Evolutionary conservation across 1,139 yeast genomes (phyloP).

Genomic region (Yarrowia galli): DNA sequence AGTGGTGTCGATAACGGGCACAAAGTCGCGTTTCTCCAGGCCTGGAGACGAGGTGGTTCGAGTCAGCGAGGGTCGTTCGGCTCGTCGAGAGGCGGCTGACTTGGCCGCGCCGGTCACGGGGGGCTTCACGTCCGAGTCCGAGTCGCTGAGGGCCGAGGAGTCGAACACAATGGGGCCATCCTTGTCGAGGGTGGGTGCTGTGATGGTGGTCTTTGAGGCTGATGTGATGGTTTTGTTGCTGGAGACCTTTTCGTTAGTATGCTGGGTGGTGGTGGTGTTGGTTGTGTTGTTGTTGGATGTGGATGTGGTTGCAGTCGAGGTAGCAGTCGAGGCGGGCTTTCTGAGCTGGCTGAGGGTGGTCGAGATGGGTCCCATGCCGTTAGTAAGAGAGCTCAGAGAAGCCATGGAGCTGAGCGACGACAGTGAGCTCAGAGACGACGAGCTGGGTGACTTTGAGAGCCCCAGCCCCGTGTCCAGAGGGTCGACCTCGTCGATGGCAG

Average conservation of each 20-base stretch:
- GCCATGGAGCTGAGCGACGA: conserved; percentile 16
- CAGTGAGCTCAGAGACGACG: conserved; percentile 24
- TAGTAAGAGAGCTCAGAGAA: conserved; percentile 18
- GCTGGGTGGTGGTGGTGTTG: conserved; percentile 23
- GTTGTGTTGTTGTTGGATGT: not conserved
- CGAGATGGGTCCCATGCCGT: conserved; percentile 9
- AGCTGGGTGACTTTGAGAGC: conserved; percentile 18
- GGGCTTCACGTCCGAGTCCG: conserved; percentile 4
- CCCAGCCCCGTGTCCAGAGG: conserved; percentile 11
- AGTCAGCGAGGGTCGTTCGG: conserved; percentile 37
- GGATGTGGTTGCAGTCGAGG: not conserved
- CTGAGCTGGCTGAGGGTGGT: conserved; percentile 20
- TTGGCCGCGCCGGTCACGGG: conserved; percentile 2
- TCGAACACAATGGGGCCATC: conserved; percentile 21
- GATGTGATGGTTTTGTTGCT: conserved; percentile 32
- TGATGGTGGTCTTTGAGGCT: conserved; percentile 38
- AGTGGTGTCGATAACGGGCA: not conserved
- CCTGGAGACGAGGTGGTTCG: conserved; percentile 35
- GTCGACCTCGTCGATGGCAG: conserved; percentile 7
- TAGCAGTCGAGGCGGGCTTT: conserved; percentile 11
- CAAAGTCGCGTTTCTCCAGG: conserved; percentile 26
- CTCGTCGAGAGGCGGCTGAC: conserved; percentile 41
- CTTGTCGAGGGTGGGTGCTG: conserved; percentile 9
- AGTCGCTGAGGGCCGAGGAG: conserved; percentile 28
- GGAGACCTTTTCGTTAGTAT: conserved; percentile 37